Evolutionary conservation across 1,284 basidiomycete species (phyloP).

Genomic region (Marasmius tenuissimus): DNA sequence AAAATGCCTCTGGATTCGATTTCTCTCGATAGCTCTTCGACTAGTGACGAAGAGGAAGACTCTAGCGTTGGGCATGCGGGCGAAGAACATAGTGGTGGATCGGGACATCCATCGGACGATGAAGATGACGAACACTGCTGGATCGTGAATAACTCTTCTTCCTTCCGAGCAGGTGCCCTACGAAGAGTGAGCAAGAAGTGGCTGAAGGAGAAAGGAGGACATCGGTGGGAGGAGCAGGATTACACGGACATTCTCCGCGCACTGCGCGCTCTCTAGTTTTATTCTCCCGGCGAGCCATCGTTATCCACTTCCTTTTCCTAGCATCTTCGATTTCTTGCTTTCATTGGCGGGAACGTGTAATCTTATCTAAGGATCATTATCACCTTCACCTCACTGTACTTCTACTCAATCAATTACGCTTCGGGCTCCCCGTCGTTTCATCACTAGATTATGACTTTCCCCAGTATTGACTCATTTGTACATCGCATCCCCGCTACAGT

Average conservation of each 20-base stretch:
- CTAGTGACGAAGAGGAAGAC: not conserved
- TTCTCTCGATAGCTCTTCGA: not conserved
- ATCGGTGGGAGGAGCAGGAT: conserved; percentile 33
- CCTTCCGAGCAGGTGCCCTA: conserved; percentile 10
- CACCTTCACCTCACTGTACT: too few species aligned
- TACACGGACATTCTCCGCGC: conserved; percentile 24
- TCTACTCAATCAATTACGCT: too few species aligned
- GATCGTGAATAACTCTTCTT: conserved; percentile 24
- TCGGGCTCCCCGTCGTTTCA: too few species aligned
- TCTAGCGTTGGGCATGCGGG: not conserved
- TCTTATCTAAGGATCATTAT: too few species aligned
- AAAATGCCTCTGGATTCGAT: not conserved
- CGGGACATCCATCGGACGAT: conserved; percentile 7
- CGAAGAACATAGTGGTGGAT: not conserved
- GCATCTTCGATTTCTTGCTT: too few species aligned
- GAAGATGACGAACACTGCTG: conserved; percentile 21
- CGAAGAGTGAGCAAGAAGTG: conserved; percentile 31
- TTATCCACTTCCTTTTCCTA: too few species aligned
- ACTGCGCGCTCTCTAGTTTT: conserved; percentile 6
- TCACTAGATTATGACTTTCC: too few species aligned
- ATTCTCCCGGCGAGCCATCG: not conserved
- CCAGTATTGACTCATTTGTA: too few species aligned
- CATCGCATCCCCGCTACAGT: too few species aligned
- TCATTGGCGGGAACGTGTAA: too few species aligned
- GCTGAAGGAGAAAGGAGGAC: conserved; percentile 34